Evolutionary conservation across 1,139 yeast species (phyloP).

Genomic region (Saccharomyces pastorianus): DNA sequence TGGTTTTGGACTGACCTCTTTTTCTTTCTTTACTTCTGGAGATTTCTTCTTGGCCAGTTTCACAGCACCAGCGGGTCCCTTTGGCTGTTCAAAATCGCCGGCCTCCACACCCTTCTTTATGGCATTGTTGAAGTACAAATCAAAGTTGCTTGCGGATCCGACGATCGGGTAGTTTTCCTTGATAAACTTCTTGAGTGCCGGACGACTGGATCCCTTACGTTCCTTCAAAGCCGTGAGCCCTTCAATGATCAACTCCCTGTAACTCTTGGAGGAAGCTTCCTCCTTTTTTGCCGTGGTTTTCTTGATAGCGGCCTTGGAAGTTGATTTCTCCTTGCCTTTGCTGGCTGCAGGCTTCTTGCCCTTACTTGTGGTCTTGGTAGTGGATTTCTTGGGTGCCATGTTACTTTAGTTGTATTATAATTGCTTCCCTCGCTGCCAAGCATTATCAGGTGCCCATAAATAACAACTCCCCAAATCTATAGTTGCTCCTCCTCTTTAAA

Average conservation of each 20-base stretch:
- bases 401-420: background rate
- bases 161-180: constrained; percentile 39
- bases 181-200: constrained; percentile 67
- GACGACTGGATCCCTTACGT: constrained; percentile 80
- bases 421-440: background rate
- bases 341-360: background rate
- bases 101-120: constrained; percentile 72
- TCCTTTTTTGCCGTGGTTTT: constrained; percentile 5
- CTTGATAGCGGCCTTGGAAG: constrained; percentile 4
- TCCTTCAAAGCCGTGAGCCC: constrained; percentile 69
- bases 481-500: background rate
- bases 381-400: constrained; percentile 10
- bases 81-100: constrained; percentile 76
- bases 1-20: constrained; percentile 1
- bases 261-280: constrained; percentile 15
- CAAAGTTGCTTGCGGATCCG: constrained; percentile 55
- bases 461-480: background rate
- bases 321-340: background rate
- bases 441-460: background rate
- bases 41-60: constrained; percentile 32
- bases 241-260: constrained; percentile 62
- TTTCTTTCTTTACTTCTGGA: constrained; percentile 25
- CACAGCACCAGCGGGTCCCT: constrained; percentile 50
- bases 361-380: background rate
- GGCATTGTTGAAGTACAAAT: constrained; percentile 69